Base-by-base conservation (phyloP, 2,329 filamentous ascomycete species). In the Botrytis paeoniae region DNA sequence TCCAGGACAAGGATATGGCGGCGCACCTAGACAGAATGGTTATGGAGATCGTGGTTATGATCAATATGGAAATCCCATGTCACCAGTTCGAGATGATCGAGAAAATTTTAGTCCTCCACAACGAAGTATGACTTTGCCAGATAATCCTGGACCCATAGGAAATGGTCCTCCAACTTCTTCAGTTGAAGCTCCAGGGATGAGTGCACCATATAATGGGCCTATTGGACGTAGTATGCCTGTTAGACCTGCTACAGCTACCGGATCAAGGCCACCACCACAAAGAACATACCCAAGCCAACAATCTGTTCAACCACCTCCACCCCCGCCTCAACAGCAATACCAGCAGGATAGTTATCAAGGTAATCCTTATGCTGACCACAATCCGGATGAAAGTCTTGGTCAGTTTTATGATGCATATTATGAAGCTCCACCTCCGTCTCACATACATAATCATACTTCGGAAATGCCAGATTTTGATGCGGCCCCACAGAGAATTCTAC, bases 51-150 rank as follows among this genome's bases (percentile, higher is more conserved):
- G 76, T 73, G 78, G 77, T 6, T 78, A 77, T 74, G 76, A 79
- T 73, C 66, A 75, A 74, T 74, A 76, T 59, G 76, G 70, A 62
- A 78, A 78, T 74, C 76, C 73, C 60, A 73, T 51, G 51, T 76
- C 77, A 32, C 64, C 82, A 54, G 20, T 57, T 57, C 48, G 65
- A 69, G 70, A 68, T 29, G 64, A 68, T 39, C 81, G 79, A 74
- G 82, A 84, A 57, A 82, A 83, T 9, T 89, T 86, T 76, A 86
- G 83, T 0, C 85, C 86, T 3, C 87, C 86, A 14, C 79, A 82
- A n/a, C 84, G 89, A 76, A 91, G 88, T 73, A 88, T 86, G 85
- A 91, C 89, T 8, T 88, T 90, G 87, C 88, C 89, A 51, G 57
- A 63, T 2, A 80, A 83, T 4, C 84, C 86, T 72, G 83, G 85